Evolutionary conservation across 2,329 filamentous ascomycete genomes (phyloP).

Genomic region (Claviceps purpurea): DNA sequence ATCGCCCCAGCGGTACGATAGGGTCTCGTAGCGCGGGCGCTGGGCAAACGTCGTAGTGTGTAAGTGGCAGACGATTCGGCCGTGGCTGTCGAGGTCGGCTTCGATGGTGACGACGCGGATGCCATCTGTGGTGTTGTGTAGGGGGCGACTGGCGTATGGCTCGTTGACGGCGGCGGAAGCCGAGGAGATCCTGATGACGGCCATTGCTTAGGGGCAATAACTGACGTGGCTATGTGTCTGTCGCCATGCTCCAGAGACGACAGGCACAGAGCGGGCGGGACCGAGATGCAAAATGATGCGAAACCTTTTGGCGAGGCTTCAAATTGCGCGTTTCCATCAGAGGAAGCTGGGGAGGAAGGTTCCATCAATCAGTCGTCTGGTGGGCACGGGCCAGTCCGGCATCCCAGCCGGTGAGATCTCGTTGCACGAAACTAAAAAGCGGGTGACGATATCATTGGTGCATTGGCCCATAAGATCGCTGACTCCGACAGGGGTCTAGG

Average conservation of each 20-base stretch:
- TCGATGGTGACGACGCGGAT: slow-evolving; percentile 7
- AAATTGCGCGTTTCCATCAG: background rate
- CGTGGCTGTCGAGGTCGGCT: background rate
- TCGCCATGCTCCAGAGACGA: background rate
- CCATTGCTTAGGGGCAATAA: background rate
- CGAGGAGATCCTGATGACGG: background rate
- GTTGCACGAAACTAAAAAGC: too few species aligned
- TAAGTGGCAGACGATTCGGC: slow-evolving; percentile 3
- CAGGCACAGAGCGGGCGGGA: background rate
- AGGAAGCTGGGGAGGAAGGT: too few species aligned
- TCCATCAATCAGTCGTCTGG: too few species aligned
- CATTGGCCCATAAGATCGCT: too few species aligned
- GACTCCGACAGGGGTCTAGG: too few species aligned
- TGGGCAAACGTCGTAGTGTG: slow-evolving; percentile 4
- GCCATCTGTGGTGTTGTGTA: slow-evolving; percentile 4
- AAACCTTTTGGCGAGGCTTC: background rate
- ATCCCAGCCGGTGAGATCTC: too few species aligned
- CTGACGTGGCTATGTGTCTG: too few species aligned
- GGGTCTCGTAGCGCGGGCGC: slow-evolving; percentile 8
- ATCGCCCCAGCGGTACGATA: slow-evolving; percentile 12
- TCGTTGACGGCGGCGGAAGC: background rate
- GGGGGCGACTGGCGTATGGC: slow-evolving; percentile 2
- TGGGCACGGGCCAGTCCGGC: too few species aligned
- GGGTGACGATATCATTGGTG: too few species aligned
- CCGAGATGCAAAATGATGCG: background rate